A percentile compares a stretch with the other conserved stretches of the same genome.
phyloP scores from a whole-genome alignment of 345 rosid genomes.

The Camelina laxa region DNA sequence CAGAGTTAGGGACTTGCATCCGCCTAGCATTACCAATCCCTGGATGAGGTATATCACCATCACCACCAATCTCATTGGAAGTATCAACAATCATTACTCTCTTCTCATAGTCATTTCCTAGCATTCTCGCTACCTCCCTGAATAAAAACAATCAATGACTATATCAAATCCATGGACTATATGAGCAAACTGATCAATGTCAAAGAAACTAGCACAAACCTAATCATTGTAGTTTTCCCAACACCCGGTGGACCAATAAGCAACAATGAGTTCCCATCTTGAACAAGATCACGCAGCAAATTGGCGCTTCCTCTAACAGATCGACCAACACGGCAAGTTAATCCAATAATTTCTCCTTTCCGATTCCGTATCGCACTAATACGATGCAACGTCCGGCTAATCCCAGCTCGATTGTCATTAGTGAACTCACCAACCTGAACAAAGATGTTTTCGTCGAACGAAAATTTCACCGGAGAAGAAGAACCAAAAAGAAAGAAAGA shows the following conservation, averaged over 20 bases:
- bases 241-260: slow-evolving; percentile 97
- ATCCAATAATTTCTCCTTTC: slow-evolving; percentile 72
- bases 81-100: slow-evolving; percentile 96
- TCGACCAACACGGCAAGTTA: slow-evolving; percentile 94
- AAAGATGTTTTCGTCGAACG: neutral
- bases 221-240: slow-evolving; percentile 93
- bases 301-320: slow-evolving; percentile 81
- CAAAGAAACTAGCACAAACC: slow-evolving; percentile 48
- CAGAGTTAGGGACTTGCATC: slow-evolving; percentile 92
- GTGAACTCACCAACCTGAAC: slow-evolving; percentile 88
- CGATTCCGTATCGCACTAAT: slow-evolving; percentile 89
- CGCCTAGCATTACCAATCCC: slow-evolving; percentile 93
- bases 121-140: slow-evolving; percentile 93
- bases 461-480: neutral
- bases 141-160: neutral
- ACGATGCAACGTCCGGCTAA: slow-evolving; percentile 84
- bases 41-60: slow-evolving; percentile 96
- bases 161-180: slow-evolving; percentile 4
- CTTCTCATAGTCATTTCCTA: slow-evolving; percentile 83
- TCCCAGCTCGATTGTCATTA: slow-evolving; percentile 88
- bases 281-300: slow-evolving; percentile 74
- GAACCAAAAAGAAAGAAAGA: neutral
- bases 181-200: neutral
- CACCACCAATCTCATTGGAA: slow-evolving; percentile 96
- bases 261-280: slow-evolving; percentile 79